A percentile compares a stretch with the other conserved stretches of the same genome.
Evolutionary conservation across 2,329 filamentous ascomycete species (phyloP).

Genomic region (Aureobasidium lini): DNA sequence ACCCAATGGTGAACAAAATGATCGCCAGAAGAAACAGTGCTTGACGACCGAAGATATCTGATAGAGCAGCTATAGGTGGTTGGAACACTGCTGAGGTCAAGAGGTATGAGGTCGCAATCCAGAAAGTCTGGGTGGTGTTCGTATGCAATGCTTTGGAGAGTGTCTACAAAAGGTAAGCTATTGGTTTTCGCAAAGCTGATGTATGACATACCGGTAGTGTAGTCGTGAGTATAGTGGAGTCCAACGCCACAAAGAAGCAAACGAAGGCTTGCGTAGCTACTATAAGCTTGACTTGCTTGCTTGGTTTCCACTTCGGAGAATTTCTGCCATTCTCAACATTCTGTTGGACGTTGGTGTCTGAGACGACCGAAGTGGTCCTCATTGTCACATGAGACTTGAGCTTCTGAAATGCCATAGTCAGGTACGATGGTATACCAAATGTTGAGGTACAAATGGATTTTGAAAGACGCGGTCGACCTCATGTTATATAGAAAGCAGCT

Average conservation of each 20-base stretch:
- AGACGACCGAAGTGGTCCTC: not conserved
- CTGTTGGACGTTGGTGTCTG: not conserved
- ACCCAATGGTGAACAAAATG: constrained; percentile 40
- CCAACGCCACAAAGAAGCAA: constrained; percentile 43
- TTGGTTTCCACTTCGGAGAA: constrained; percentile 30
- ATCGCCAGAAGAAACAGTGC: constrained; percentile 37
- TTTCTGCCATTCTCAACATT: not conserved
- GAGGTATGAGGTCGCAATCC: constrained; percentile 45
- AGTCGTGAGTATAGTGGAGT: constrained; percentile 42
- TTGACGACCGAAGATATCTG: constrained; percentile 43
- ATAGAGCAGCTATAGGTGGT: constrained; percentile 36
- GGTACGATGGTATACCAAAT: no score
- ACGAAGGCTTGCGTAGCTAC: constrained; percentile 37
- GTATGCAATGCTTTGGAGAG: constrained; percentile 31
- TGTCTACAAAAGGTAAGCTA: not conserved
- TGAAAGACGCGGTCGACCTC: no score
- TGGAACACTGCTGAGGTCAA: constrained; percentile 37
- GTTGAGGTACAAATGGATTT: no score
- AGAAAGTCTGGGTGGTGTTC: constrained; percentile 36
- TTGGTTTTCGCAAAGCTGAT: no score
- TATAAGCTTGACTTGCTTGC: constrained; percentile 34
- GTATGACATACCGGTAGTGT: constrained; percentile 32
- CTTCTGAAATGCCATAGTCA: not conserved
- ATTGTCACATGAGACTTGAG: not conserved
- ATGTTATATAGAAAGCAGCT: no score